These are phyloP conservation scores for Cyclotella atomus DNA, from an alignment of 108 stramenopile species.

Conservation along the genomic window DNA sequence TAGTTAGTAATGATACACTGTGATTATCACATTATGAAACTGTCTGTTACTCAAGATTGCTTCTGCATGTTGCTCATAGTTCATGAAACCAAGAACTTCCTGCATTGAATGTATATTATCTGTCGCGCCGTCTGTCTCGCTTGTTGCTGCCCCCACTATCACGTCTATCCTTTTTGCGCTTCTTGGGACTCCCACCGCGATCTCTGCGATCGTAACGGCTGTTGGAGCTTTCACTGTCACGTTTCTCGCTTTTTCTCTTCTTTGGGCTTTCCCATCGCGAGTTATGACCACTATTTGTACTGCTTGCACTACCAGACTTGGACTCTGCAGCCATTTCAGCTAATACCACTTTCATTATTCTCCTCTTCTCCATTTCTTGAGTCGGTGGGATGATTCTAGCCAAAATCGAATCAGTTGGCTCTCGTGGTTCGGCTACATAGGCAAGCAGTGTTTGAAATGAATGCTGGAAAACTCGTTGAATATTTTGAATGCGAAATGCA, in stretches of 20 bases:
- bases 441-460: slow-evolving; percentile 72
- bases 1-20: neutral
- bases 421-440: slow-evolving; percentile 67
- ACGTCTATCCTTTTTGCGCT: neutral
- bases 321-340: neutral
- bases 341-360: slow-evolving; percentile 18
- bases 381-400: slow-evolving; percentile 73
- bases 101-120: neutral
- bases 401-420: slow-evolving; percentile 66
- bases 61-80: no score
- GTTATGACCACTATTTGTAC: neutral
- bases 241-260: neutral
- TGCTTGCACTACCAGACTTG: neutral
- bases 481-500: slow-evolving; percentile 74
- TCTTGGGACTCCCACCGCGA: neutral
- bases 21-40: neutral
- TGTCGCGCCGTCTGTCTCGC: neutral
- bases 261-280: neutral
- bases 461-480: slow-evolving; percentile 84
- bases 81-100: no score
- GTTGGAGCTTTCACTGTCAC: no score
- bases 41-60: no score
- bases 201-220: neutral
- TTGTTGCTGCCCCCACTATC: neutral
- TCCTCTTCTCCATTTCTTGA: slow-evolving; percentile 69